These are phyloP conservation scores for Rosa hybrid DNA, from an alignment of 331 rosid species.

Conservation along the genomic window DNA sequence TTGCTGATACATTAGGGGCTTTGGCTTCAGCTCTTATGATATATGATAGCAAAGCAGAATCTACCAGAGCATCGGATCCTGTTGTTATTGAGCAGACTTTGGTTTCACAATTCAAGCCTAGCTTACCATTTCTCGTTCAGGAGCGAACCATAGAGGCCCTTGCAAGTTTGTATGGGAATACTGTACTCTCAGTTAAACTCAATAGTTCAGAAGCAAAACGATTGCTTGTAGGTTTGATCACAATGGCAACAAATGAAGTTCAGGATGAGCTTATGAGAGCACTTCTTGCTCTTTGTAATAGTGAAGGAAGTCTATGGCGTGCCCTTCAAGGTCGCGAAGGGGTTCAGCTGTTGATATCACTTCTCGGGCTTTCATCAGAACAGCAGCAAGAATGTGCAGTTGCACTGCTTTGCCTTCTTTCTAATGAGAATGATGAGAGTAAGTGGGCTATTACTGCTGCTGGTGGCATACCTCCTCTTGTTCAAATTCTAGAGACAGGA, in stretches of 20 bases:
- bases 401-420: constrained; percentile 87
- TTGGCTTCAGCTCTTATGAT: constrained; percentile 98
- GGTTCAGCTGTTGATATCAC: constrained; percentile 90
- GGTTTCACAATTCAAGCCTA: constrained; percentile 76
- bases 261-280: constrained; percentile 92
- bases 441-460: constrained; percentile 99
- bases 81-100: constrained; percentile 73
- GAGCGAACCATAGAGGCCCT: constrained; percentile 95
- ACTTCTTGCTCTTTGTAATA: constrained; percentile 73
- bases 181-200: constrained; percentile 68
- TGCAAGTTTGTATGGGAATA: constrained; percentile 92
- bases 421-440: constrained; percentile 92
- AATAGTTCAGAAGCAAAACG: constrained; percentile 83
- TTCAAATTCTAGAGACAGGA: constrained; percentile 96
- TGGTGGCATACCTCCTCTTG: constrained; percentile 99
- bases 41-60: constrained; percentile 83
- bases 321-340: constrained; percentile 97
- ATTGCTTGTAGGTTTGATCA: constrained; percentile 93
- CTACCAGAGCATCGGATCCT: constrained; percentile 87
- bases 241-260: constrained; percentile 91
- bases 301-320: constrained; percentile 83
- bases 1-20: constrained; percentile 96
- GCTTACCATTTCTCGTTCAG: constrained; percentile 83
- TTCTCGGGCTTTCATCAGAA: constrained; percentile 96
- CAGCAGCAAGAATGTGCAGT: constrained; percentile 99